phyloP scores from a whole-genome alignment of 2,329 filamentous ascomycete species.

The Plenodomus lindquistii region DNA sequence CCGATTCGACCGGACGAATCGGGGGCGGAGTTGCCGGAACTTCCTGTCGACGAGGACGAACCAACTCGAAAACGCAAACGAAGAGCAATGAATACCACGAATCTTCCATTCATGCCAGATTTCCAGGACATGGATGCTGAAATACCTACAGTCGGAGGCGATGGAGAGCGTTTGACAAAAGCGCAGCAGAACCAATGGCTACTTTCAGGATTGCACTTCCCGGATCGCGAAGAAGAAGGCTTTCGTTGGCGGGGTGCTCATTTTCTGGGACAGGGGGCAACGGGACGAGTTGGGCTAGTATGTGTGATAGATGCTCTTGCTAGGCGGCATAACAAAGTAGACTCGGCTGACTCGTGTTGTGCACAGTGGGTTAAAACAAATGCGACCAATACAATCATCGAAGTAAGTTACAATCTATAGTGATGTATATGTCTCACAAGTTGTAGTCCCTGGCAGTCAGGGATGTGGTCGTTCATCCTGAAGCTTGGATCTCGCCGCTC shows the following conservation, averaged over 20 bases:
- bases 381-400: not conserved
- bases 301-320: not conserved
- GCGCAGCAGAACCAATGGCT: not conserved
- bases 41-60: not conserved
- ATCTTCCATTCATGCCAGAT: not conserved
- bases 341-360: no score
- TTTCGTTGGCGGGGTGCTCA: not conserved
- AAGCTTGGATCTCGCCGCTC: slow-evolving; percentile 4
- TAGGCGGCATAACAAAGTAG: no score
- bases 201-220: not conserved
- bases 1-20: no score
- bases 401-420: not conserved
- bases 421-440: not conserved
- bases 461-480: not conserved
- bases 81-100: not conserved
- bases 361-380: not conserved
- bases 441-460: not conserved
- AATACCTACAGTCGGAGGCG: not conserved
- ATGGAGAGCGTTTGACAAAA: not conserved
- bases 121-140: not conserved
- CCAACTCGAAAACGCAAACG: not conserved
- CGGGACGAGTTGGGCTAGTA: not conserved
- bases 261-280: slow-evolving; percentile 1
- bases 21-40: no score
- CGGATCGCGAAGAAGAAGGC: not conserved